Conservation (phyloP, 116 monocot genomes). For the Phalaenopsis hybrid region DNA sequence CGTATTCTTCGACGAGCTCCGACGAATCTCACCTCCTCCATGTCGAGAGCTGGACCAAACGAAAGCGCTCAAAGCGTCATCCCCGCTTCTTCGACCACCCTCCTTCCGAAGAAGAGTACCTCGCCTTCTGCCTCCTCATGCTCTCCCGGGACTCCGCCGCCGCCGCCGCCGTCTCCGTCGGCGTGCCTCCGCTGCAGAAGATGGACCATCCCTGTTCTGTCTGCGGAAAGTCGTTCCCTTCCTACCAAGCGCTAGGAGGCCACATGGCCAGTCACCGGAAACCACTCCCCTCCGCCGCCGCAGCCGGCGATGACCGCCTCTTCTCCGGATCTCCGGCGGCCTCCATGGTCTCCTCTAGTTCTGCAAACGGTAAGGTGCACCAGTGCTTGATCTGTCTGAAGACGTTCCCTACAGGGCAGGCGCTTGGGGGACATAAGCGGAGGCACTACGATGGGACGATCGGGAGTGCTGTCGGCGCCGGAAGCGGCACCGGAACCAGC, state of each 20-base stretch:
- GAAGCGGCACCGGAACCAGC: not conserved
- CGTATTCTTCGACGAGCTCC: not conserved
- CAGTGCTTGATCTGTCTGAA: slow-evolving; percentile 51
- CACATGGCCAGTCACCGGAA: slow-evolving; percentile 86
- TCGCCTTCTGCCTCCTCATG: slow-evolving; percentile 76
- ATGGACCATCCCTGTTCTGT: slow-evolving; percentile 44
- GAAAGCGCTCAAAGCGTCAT: slow-evolving; percentile 51
- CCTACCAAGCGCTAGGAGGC: slow-evolving; percentile 84
- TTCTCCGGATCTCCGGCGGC: slow-evolving; percentile 4
- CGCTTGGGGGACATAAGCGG: slow-evolving; percentile 81
- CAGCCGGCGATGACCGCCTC: not conserved
- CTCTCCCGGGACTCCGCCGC: slow-evolving; percentile 33
- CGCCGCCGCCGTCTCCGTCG: not conserved
- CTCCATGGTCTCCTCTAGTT: not conserved
- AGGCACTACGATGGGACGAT: slow-evolving; percentile 65
- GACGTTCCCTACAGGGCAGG: slow-evolving; percentile 69
- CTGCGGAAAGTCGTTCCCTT: slow-evolving; percentile 62
- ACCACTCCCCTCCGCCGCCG: not conserved
- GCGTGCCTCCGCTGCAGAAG: slow-evolving; percentile 2
- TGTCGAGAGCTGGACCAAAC: slow-evolving; percentile 13
- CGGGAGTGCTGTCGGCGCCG: slow-evolving; percentile 8
- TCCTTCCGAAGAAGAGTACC: slow-evolving; percentile 62
- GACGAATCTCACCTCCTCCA: no score
- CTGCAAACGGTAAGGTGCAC: slow-evolving; percentile 22
- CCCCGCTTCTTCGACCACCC: slow-evolving; percentile 36